phyloP scores from a whole-genome alignment of 2,329 filamentous ascomycete genomes.

The Colletotrichum sp. region DNA sequence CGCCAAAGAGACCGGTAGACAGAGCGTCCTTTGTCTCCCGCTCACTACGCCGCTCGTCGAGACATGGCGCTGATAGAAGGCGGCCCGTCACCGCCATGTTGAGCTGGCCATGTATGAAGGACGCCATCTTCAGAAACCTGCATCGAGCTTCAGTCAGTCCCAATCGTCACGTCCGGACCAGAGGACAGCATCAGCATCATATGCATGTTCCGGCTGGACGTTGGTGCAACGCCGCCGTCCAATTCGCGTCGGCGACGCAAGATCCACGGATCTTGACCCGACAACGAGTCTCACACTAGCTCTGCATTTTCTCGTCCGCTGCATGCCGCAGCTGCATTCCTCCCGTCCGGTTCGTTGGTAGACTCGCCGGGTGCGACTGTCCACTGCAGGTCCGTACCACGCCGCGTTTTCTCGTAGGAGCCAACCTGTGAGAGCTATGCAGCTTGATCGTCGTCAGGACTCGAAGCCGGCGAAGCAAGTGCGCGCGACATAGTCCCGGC shows the following conservation, averaged over 20 bases:
- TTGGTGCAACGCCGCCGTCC: constrained; percentile 3
- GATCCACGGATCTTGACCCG: constrained; percentile 14
- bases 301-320: constrained; percentile 1
- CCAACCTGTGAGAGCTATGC: not conserved
- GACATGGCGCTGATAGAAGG: constrained; percentile 16
- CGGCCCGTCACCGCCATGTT: constrained; percentile 6
- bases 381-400: constrained; percentile 18
- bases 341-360: constrained; percentile 15
- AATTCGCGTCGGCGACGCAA: constrained; percentile 8
- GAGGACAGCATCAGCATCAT: not conserved
- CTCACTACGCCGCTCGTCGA: constrained; percentile 8
- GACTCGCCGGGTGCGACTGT: constrained; percentile 20
- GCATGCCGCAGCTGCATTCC: constrained; percentile 14
- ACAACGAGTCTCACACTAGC: not conserved
- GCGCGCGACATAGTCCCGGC: not conserved
- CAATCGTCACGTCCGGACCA: not conserved
- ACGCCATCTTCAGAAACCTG: not conserved
- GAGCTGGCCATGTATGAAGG: not conserved
- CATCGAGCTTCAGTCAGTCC: not conserved
- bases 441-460: constrained; percentile 5
- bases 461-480: not conserved
- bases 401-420: constrained; percentile 4
- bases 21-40: constrained; percentile 8
- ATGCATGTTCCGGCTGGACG: not conserved
- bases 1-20: not conserved